phyloP scores from a whole-genome alignment of 2,329 filamentous ascomycete species.

The Daldinia eschscholtzii region DNA sequence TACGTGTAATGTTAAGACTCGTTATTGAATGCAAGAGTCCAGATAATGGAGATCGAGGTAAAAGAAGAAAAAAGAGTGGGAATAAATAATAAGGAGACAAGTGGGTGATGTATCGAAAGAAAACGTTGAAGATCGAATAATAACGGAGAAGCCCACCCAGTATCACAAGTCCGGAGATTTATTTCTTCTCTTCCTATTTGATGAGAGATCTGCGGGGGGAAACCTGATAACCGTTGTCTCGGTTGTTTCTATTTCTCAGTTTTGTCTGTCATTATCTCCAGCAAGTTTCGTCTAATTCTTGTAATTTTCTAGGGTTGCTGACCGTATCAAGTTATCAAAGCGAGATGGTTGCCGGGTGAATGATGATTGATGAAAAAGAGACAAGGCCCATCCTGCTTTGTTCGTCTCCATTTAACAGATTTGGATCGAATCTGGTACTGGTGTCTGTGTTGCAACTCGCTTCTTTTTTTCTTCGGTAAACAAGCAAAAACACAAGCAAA shows the following conservation, averaged over 20 bases:
- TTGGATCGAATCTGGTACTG: constrained; percentile 32
- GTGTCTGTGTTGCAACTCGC: constrained; percentile 27
- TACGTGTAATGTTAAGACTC: constrained; percentile 4
- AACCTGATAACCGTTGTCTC: constrained; percentile 30
- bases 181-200: constrained; percentile 30
- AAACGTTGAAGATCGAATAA: constrained; percentile 27
- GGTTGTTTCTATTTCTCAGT: constrained; percentile 14
- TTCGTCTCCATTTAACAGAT: constrained; percentile 30
- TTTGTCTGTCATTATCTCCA: constrained; percentile 24
- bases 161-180: constrained; percentile 34
- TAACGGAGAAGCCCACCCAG: constrained; percentile 17
- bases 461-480: constrained; percentile 24
- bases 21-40: neutral
- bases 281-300: constrained; percentile 32
- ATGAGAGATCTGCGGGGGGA: constrained; percentile 28
- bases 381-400: constrained; percentile 28
- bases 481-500: constrained; percentile 18
- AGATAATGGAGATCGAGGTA: neutral
- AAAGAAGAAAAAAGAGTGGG: neutral
- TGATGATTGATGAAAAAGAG: constrained; percentile 33
- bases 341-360: constrained; percentile 43
- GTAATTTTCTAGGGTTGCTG: constrained; percentile 19
- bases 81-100: neutral
- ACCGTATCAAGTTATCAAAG: constrained; percentile 26
- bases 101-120: constrained; percentile 13